Evolutionary conservation across 306 rosid genomes (phyloP), one percentile per base, ranked within the genome.

Genomic region (Begonia peltatifolia): DNA sequence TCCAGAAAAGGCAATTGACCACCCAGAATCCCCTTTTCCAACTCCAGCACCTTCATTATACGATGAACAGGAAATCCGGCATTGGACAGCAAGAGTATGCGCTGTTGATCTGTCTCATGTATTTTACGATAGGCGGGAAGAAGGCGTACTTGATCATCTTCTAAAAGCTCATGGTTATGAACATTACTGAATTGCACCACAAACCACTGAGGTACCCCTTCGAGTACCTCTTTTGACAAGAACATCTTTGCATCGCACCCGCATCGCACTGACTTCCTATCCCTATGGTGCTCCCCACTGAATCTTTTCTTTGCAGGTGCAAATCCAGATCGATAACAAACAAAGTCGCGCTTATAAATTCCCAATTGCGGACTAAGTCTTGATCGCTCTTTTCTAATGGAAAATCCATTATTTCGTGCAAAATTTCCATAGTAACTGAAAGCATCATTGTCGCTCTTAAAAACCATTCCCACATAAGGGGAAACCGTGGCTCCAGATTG

Each of bases 161-260:
- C 94, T 74, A 90, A 62, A 68, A 90, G 86, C 17, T 86, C 99
- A 12, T 90, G 99, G 66, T 90, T 90, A 57, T 90, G 99, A 9
- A 90, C 70, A 68, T 83, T 83, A 67, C 94, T 83, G 54, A 90
- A 90, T 55, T 90, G 95, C 65, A 83, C 93, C 61, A 83, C 94
- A 73, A 83, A 73, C 99, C 99, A 90, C 20, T 83, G 92, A 4
- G 86, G 72, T 79, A 71, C 82, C 44, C 95, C 95, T 23, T 83
- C 92, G 25, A 74, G 78, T 10, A 90, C 70, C 80, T 90, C 95
- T 83, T 86, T 86, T 2, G 94, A 83, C 61, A 90, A 57, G 63
- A 86, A 83, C 99, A 90, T 81, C 63, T 90, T 90, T 25, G 94
- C 94, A 79, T 90, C 95, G 41, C 99, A 90, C 54, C 95, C 99